A percentile compares a stretch with the other conserved stretches of the same genome.
phyloP scores from a whole-genome alignment of 2,329 filamentous ascomycete genomes.

The Fusarium continuum region DNA sequence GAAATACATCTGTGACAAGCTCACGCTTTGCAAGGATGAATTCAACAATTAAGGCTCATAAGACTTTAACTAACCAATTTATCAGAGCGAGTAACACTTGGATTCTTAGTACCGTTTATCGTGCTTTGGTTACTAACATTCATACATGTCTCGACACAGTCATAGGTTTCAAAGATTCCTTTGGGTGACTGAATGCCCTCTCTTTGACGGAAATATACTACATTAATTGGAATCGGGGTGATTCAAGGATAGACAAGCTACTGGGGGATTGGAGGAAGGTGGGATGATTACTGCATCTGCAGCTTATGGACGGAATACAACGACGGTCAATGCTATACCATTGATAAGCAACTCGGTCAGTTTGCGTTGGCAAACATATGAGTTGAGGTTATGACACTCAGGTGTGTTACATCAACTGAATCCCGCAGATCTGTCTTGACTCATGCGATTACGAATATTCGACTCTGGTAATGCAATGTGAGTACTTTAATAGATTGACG shows the following conservation, averaged over 20 bases:
- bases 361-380: too few relatives aligned
- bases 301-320: neutral
- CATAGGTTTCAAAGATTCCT: neutral
- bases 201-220: too few relatives aligned
- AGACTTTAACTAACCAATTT: too few relatives aligned
- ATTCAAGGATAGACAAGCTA: neutral
- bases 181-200: neutral
- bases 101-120: neutral
- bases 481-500: neutral
- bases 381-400: too few relatives aligned
- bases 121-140: neutral
- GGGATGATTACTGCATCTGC: neutral
- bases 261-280: neutral
- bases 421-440: neutral
- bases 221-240: neutral
- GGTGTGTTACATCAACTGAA: neutral
- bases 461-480: neutral
- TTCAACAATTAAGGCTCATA: too few relatives aligned
- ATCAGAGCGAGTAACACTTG: neutral
- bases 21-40: too few relatives aligned
- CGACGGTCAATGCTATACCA: neutral
- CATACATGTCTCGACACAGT: neutral
- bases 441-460: too few relatives aligned
- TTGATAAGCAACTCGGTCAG: too few relatives aligned
- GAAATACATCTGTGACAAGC: too few relatives aligned